A percentile compares a stretch with the other conserved stretches of the same genome.
Evolutionary conservation across 2,329 filamentous ascomycete genomes (phyloP).

Genomic region (Ceratocystis diversiconidia): DNA sequence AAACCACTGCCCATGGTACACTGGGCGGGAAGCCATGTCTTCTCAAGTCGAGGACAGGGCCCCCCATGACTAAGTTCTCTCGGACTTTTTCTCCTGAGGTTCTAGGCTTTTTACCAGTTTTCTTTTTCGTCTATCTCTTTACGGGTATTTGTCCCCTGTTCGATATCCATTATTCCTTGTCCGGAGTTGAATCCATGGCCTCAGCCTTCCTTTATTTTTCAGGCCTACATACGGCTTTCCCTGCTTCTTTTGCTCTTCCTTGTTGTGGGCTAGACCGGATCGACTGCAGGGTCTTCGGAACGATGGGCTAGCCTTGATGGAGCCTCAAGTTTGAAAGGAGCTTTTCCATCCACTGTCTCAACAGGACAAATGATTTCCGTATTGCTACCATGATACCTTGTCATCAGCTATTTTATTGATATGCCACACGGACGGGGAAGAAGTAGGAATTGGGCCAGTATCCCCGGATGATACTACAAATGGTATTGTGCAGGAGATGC

Average conservation of each 20-base stretch:
- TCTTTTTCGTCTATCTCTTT: not conserved
- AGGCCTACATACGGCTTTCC: not conserved
- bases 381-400: not conserved
- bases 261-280: not conserved
- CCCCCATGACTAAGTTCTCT: not conserved
- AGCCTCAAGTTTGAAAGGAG: slow-evolving; percentile 1
- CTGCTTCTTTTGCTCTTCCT: not conserved
- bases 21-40: not conserved
- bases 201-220: not conserved
- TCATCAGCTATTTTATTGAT: not conserved
- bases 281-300: not conserved
- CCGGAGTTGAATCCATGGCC: not conserved
- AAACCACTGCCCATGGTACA: not conserved
- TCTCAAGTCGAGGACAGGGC: not conserved
- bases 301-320: not conserved
- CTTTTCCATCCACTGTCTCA: not conserved
- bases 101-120: not conserved
- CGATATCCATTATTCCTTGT: not conserved
- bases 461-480: not conserved
- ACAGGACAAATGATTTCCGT: not conserved
- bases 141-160: not conserved
- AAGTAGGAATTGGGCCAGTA: not conserved
- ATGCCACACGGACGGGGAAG: not conserved
- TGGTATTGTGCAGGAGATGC: not conserved
- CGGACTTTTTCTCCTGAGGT: not conserved